A percentile compares a stretch with the other conserved stretches of the same genome.
Conservation (phyloP, 2,329 filamentous ascomycete genomes). For the Xylariaceae sp. region DNA sequence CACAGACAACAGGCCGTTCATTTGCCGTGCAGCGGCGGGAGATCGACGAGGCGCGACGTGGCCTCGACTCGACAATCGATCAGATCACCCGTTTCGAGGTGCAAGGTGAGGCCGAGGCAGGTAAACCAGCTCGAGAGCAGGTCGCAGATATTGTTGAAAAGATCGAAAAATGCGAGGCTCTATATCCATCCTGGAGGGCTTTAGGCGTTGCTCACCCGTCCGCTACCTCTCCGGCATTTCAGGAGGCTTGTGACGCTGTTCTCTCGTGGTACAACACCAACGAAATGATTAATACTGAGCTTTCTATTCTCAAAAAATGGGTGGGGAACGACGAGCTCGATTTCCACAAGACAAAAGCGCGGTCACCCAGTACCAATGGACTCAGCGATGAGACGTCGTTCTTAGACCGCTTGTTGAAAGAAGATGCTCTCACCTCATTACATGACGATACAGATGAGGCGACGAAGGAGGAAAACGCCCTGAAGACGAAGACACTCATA, state of each 20-base stretch:
- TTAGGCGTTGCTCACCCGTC: conserved; percentile 70
- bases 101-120: conserved; percentile 85
- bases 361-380: conserved; percentile 63
- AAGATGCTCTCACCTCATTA: conserved; percentile 87
- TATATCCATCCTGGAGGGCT: conserved; percentile 76
- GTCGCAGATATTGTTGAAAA: conserved; percentile 84
- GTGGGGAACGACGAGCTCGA: conserved; percentile 94
- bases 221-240: conserved; percentile 70
- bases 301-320: conserved; percentile 89
- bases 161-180: conserved; percentile 79
- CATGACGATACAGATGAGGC: conserved; percentile 60
- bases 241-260: conserved; percentile 79
- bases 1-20: conserved; percentile 77
- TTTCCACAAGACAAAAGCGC: conserved; percentile 70
- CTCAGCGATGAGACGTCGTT: conserved; percentile 89
- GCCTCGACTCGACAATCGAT: conserved; percentile 71
- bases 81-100: conserved; percentile 91
- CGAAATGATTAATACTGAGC: conserved; percentile 89
- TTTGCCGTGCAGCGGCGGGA: conserved; percentile 79
- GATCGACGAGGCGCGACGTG: conserved; percentile 74
- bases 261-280: conserved; percentile 97
- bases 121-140: conserved; percentile 81
- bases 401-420: conserved; percentile 88
- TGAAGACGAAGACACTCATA: conserved; percentile 37
- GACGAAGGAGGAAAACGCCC: conserved; percentile 31